Base-by-base conservation (phyloP, 768 basidiomycete species). In the Tricholoma matsutake region DNA sequence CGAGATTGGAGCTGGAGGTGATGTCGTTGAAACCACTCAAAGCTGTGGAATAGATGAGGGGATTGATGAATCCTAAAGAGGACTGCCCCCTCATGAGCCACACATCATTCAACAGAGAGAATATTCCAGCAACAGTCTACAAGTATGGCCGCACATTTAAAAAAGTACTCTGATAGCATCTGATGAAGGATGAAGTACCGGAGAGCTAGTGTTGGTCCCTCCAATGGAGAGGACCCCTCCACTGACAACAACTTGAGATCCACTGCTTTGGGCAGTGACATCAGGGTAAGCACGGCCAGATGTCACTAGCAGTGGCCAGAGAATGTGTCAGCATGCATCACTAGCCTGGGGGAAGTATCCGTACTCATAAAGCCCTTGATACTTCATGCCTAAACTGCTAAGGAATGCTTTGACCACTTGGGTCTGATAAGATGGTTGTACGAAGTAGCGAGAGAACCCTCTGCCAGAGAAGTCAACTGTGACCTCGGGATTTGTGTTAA, bases 391-490 rank as follows among this genome's bases (percentile, higher is more conserved):
- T 16, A 41, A n/a, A n/a, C 41, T 73, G 75, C 2, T 72, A 65
- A 4, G 73, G 69, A 34, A 85, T 6, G 49, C 61, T 6, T 47
- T 43, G 0, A 85, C 83, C 1, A 72, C 78, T 10, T 32, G 37
- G 0, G 78, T 60, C 64, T 87, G 86, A 63, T 83, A 86, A 2
- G 53, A 16, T 63, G 64, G 64, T 18, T 51, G 64, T 68, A 47
- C 20, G 56, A 72, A 72, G 57, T 83, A 83, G 63, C 87, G 77
- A 69, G 87, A 88, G 75, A 91, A 92, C 16, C 89, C 88, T 16
- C 89, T 88, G 6, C 88, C 86, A 32, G 87, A 89, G 74, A 87
- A 87, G 64, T 75, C 77, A 0, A 78, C 81, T 0, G 83, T 84
- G 3, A 75, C 76, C 70, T 91, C 88, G 0, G 86, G 88, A 43